Base-by-base conservation (phyloP, 129 eudicot genomes). In the Flaveria brownii region DNA sequence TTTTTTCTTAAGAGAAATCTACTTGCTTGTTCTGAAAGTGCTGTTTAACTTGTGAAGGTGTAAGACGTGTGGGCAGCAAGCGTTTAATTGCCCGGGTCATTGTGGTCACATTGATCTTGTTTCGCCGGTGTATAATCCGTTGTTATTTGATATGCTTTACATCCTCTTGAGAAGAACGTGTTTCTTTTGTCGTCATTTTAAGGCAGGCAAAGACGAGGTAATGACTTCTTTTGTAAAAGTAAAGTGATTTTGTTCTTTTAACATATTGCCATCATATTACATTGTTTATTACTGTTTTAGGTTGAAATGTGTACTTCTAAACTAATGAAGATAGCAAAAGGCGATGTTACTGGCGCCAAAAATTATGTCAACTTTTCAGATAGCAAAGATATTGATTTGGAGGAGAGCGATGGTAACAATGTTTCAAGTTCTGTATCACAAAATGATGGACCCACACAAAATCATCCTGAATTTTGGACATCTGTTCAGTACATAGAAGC, bases 71-170 rank as follows among this genome's bases (percentile, higher is more conserved):
- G 93, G 96, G 77, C 99, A 85, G 82, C 81, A 83, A 16, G 33
- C 81, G 9, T 84, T 30, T 81, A 50, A 64, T 25, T 91, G 97
- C 74, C 83, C 91, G 1, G 99, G 99, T 81, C 99, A 94, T 72
- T 94, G 93, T 85, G 99, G 99, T 59, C 97, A 94, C 81, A 86
- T 94, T 54, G 96, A 91, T 50, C 92, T 94, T 75, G 89, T 87
- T 72, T 76, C 86, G 41, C 83, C 88, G 11, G 92, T 71, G 49
- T 91, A 86, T 82, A 86, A 91, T 62, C 99, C 99, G 1, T 80
- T 94, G 81, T 78, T 91, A 2, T 89, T 94, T 57, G 83, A 80
- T 80, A 85, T 56, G 83, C 87, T 94, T 85, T 74, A 36, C 79
- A 88, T 23, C 67, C 77, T 94, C 64, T 56, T 94, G 61, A 75